Base-by-base conservation (phyloP, 1,284 basidiomycete genomes). In the Pseudozyma flocculosa region DNA sequence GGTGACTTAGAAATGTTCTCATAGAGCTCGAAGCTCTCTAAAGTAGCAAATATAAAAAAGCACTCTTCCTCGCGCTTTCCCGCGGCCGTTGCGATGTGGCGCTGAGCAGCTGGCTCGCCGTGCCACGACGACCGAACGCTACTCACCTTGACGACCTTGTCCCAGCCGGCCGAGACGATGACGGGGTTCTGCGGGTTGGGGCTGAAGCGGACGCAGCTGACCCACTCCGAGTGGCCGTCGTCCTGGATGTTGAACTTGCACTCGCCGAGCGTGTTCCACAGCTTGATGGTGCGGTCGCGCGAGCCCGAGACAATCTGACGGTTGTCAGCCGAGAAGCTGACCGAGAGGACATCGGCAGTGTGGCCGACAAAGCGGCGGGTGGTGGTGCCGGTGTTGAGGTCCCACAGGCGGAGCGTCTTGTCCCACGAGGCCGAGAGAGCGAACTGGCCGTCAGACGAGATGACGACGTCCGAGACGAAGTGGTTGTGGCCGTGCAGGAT, bases 241-340 rank as follows among this genome's bases (percentile, higher is more conserved):
- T 98, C 94, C 83, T 92, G 91, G 82, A 99, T 99, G 82, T 97
- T 91, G 81, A 92, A 98, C 82, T 98, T 99, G 86, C 95, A 98
- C 83, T 99, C 95, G 79, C 95, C 95, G 68, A 99, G 88, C 66
- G 95, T 99, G 84, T 99, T 98, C 95, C 95, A 99, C 78, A 99
- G 89, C 82, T 98, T 99, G 85, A 98, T 99, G 50, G 73, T 88
- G 80, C 85, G 85, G 86, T 99, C 95, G 73, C 95, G 89, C 65
- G 92, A 93, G 55, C 92, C 95, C 58, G 92, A 96, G 70, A 98
- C 95, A 80, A 99, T 99, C 82, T 98, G 94, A 34, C 78, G 72
- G 70, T 78, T 78, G 67, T 78, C 77, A 41, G 77, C 76, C 40
- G 68, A 72, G 67, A 75, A 78, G 50, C 63, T 68, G 59, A 72